Conservation (phyloP, 169 alveolate species). For the Toxoplasma gondii region DNA sequence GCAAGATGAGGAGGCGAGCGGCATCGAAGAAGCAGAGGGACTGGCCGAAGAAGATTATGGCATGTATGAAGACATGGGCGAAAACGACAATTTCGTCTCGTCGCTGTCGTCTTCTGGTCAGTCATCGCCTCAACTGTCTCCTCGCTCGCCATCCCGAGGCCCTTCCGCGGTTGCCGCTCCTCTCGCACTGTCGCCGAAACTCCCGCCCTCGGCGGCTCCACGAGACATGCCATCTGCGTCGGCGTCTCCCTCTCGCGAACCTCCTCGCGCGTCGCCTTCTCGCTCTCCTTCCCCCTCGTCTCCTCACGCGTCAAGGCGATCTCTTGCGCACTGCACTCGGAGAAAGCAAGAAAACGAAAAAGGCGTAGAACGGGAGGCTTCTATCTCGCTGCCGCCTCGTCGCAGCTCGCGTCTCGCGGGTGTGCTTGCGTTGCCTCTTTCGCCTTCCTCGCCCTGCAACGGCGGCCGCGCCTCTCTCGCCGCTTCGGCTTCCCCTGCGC, state of each 20-base stretch:
- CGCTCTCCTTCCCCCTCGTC: background rate
- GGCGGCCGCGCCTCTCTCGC: background rate
- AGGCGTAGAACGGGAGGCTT: background rate
- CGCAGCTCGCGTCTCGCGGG: background rate
- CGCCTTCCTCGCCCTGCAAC: background rate
- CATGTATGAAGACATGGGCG: background rate
- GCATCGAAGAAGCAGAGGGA: background rate
- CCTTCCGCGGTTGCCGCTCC: background rate
- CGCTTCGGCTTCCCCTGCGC: background rate
- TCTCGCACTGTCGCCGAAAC: background rate
- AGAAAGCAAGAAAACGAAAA: background rate
- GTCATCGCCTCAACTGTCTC: background rate
- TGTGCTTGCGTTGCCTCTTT: background rate
- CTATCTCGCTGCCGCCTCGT: background rate
- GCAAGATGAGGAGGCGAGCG: background rate
- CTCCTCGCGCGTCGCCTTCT: background rate
- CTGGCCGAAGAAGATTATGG: background rate
- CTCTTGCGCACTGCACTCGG: background rate
- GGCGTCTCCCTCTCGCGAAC: no score
- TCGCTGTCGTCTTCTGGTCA: background rate
- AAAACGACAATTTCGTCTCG: background rate
- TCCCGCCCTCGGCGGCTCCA: background rate
- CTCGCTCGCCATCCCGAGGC: background rate
- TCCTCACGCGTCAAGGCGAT: background rate
- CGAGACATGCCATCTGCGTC: no score